phyloP scores from a whole-genome alignment of 495 filamentous ascomycete species.

The Aspergillus kassunensis region DNA sequence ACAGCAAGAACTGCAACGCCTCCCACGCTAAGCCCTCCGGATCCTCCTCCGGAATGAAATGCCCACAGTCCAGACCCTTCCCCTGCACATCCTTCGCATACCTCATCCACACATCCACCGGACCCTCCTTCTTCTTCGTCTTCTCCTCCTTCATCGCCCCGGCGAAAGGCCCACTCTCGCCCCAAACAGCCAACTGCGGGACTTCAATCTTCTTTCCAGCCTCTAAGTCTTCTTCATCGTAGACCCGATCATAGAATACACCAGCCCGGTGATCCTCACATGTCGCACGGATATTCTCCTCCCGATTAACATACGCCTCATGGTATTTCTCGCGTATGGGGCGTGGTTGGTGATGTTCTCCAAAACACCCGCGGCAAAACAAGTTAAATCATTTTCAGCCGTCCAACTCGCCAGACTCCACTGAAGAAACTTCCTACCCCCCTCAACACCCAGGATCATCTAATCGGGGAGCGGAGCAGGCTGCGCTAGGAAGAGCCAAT shows the following conservation, averaged over 20 bases:
- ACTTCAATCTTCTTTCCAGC: neutral
- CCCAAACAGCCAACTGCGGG: neutral
- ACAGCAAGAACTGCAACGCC: neutral
- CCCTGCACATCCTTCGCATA: neutral
- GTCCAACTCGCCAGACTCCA: no score
- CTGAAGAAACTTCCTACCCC: no score
- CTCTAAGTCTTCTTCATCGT: constrained; percentile 1
- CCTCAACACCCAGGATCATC: no score
- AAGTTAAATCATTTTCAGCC: no score
- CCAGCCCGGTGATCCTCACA: constrained; percentile 1
- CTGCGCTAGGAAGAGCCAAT: no score
- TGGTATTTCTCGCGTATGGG: neutral
- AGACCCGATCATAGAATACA: neutral
- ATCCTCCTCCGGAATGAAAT: constrained; percentile 3
- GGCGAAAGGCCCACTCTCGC: neutral
- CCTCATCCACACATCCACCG: neutral
- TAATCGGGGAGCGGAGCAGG: no score
- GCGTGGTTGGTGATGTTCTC: no score
- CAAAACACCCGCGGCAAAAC: no score
- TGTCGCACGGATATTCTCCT: neutral
- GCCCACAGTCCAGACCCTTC: neutral
- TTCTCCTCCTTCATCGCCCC: neutral
- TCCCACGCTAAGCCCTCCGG: neutral
- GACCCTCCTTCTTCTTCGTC: neutral
- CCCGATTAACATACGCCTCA: neutral